A percentile compares a stretch with the other conserved stretches of the same genome.
phyloP scores from a whole-genome alignment of 257 asterid species.

The Asclepias syriaca region DNA sequence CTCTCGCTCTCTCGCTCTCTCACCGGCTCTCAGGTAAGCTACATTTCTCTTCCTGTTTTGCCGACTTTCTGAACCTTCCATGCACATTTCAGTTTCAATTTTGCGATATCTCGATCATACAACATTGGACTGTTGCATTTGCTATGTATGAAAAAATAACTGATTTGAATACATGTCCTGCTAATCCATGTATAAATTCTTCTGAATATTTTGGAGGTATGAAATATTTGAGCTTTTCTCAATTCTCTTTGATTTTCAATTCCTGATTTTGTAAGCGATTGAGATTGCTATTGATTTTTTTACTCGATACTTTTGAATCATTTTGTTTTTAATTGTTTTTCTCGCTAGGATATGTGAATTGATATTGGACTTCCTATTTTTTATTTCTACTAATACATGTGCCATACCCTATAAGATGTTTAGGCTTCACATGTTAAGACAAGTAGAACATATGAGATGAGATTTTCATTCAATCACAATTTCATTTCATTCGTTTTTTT shows the following conservation, averaged over 20 bases:
- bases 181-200: too few relatives aligned
- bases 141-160: too few relatives aligned
- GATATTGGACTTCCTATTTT: too few relatives aligned
- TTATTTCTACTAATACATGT: not conserved
- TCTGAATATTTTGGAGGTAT: too few relatives aligned
- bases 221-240: too few relatives aligned
- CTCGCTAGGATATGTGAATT: not conserved
- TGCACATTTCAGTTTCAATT: not conserved
- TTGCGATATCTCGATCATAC: too few relatives aligned
- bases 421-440: not conserved
- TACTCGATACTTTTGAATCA: not conserved
- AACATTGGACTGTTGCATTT: too few relatives aligned
- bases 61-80: too few relatives aligned
- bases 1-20: too few relatives aligned
- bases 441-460: too few relatives aligned
- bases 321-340: not conserved
- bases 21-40: not conserved
- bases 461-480: not conserved
- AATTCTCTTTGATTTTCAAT: not conserved
- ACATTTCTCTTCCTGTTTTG: too few relatives aligned
- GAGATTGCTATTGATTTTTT: not conserved
- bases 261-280: not conserved
- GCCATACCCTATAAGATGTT: not conserved
- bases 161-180: not conserved
- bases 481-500: not conserved